A percentile compares a stretch with the other conserved stretches of the same genome.
Conservation (phyloP, 805 yeast genomes). For the Teunomyces stri region DNA sequence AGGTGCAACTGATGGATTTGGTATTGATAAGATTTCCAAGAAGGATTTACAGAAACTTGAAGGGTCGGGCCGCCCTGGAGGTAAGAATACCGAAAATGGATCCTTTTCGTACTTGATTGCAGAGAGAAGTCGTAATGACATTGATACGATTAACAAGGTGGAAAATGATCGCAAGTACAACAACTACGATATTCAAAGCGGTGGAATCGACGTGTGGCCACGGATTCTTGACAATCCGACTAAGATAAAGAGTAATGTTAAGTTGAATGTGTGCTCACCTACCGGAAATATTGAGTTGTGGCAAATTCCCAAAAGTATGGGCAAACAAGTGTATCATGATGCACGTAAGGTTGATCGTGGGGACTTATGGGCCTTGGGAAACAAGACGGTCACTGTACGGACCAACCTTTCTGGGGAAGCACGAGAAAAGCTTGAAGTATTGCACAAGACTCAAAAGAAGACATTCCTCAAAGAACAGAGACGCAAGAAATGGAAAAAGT, state of each 20-base stretch:
- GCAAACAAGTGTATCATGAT: slow-evolving; percentile 78
- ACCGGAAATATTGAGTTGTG: slow-evolving; percentile 82
- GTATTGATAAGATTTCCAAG: slow-evolving; percentile 39
- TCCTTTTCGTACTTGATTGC: slow-evolving; percentile 72
- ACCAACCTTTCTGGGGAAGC: slow-evolving; percentile 28
- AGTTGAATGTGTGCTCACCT: slow-evolving; percentile 74
- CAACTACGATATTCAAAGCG: slow-evolving; percentile 27
- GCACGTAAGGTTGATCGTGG: slow-evolving; percentile 84
- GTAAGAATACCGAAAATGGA: slow-evolving; percentile 68
- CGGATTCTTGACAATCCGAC: slow-evolving; percentile 69
- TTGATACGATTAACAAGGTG: slow-evolving; percentile 37
- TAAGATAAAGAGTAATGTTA: slow-evolving; percentile 80
- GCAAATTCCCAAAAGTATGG: slow-evolving; percentile 78
- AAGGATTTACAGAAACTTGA: slow-evolving; percentile 35
- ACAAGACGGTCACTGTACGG: slow-evolving; percentile 33
- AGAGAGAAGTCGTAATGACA: slow-evolving; percentile 53
- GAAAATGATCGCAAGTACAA: slow-evolving; percentile 34
- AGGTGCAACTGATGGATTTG: slow-evolving; percentile 52
- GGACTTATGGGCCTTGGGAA: slow-evolving; percentile 73
- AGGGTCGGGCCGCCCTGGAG: slow-evolving; percentile 79
- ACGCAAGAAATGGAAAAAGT: slow-evolving; percentile 33
- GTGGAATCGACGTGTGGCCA: slow-evolving; percentile 48
- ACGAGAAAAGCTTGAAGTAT: slow-evolving; percentile 32
- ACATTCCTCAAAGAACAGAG: slow-evolving; percentile 35
- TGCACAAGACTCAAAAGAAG: slow-evolving; percentile 38